These are phyloP conservation scores for Annulohypoxylon bovei DNA, from an alignment of 495 filamentous ascomycete species.

Conservation along the genomic window DNA sequence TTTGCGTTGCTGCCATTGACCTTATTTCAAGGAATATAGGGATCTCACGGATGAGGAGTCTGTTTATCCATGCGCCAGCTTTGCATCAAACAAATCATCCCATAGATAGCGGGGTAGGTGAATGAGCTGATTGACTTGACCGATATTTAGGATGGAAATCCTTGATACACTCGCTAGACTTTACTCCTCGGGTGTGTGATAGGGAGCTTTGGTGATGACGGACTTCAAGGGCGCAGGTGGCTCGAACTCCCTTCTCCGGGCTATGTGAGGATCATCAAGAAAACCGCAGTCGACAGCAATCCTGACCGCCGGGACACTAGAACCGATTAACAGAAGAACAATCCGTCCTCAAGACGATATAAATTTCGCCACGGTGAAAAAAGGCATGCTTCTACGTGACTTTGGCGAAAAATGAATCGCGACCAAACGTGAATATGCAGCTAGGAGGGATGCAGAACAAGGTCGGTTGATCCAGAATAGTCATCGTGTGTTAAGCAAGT, in stretches of 20 bases:
- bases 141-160: background rate
- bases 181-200: background rate
- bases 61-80: constrained; percentile 28
- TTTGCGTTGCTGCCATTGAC: background rate
- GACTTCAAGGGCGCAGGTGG: background rate
- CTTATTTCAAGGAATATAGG: background rate
- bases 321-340: background rate
- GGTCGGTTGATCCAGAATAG: background rate
- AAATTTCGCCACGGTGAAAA: background rate
- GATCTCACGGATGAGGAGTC: constrained; percentile 3
- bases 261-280: background rate
- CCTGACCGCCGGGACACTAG: background rate
- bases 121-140: constrained; percentile 6
- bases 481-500: background rate
- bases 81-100: constrained; percentile 29
- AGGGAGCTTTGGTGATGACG: background rate
- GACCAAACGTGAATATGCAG: background rate
- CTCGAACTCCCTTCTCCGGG: background rate
- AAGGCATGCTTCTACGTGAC: background rate
- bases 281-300: background rate
- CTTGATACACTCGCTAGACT: background rate
- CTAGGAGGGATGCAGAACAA: background rate
- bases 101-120: constrained; percentile 36
- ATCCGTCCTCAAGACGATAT: background rate
- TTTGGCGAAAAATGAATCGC: background rate